Evolutionary conservation across 176 grass and related monocot species (phyloP).

Genomic region (Poa pratensis): DNA sequence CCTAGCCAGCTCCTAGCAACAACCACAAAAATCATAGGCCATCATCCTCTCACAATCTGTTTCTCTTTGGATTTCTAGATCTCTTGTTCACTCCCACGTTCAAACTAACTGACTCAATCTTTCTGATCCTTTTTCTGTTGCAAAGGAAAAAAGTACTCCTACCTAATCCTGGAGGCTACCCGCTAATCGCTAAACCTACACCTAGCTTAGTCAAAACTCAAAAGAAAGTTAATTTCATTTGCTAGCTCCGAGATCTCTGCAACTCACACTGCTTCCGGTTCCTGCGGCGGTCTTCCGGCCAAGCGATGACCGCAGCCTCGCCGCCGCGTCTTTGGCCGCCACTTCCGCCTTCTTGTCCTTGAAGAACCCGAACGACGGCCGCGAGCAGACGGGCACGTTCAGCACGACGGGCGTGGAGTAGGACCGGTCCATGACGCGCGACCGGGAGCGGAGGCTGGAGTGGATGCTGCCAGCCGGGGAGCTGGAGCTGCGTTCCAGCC

Average conservation of each 20-base stretch:
- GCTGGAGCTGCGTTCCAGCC: slow-evolving; percentile 83
- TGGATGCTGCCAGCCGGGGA: slow-evolving; percentile 71
- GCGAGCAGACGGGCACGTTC: slow-evolving; percentile 88
- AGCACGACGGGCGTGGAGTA: slow-evolving; percentile 81
- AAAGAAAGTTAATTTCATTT: slow-evolving; percentile 33
- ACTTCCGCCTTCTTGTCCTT: slow-evolving; percentile 68
- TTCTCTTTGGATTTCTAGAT: not conserved
- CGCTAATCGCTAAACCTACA: not conserved
- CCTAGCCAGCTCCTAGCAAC: slow-evolving; percentile 25
- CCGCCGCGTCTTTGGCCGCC: slow-evolving; percentile 27
- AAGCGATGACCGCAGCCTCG: slow-evolving; percentile 37
- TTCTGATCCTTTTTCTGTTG: slow-evolving; percentile 34
- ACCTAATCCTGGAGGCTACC: not conserved
- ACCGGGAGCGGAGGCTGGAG: slow-evolving; percentile 54
- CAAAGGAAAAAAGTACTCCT: not conserved
- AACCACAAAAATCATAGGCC: slow-evolving; percentile 37
- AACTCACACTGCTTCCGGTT: not conserved
- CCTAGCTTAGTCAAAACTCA: slow-evolving; percentile 42
- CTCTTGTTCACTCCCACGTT: slow-evolving; percentile 1
- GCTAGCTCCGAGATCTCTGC: slow-evolving; percentile 31
- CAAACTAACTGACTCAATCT: slow-evolving; percentile 25
- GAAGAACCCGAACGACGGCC: slow-evolving; percentile 79
- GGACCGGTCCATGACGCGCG: slow-evolving; percentile 82
- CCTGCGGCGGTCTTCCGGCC: slow-evolving; percentile 1
- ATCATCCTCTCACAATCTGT: slow-evolving; percentile 9